phyloP scores from a whole-genome alignment of 73 alveolate genomes.

The Tetrahymena malaccensis region DNA sequence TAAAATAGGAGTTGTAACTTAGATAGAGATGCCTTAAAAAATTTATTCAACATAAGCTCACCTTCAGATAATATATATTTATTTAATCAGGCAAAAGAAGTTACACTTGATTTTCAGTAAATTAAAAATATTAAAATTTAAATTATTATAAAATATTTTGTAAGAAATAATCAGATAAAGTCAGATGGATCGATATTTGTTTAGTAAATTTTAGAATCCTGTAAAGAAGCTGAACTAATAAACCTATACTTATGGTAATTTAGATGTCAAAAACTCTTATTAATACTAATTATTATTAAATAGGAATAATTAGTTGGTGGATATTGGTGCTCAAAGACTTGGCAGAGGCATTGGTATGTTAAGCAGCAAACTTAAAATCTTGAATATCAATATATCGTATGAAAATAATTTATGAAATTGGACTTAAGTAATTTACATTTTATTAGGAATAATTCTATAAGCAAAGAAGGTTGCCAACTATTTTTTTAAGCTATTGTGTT shows the following conservation, averaged over 20 bases:
- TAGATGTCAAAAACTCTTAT: not conserved
- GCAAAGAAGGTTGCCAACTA: not conserved
- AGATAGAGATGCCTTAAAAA: not conserved
- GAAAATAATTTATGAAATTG: too few relatives aligned
- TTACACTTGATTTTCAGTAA: not conserved
- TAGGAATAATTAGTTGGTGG: not conserved
- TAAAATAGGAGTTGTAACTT: not conserved
- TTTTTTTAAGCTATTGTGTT: not conserved
- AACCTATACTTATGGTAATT: not conserved
- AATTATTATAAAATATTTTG: not conserved
- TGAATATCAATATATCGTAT: not conserved
- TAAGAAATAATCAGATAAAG: not conserved
- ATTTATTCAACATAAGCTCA: not conserved
- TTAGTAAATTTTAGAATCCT: not conserved
- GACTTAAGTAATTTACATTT: too few relatives aligned
- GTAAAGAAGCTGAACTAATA: not conserved
- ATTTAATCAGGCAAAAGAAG: not conserved
- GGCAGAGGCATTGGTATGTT: not conserved
- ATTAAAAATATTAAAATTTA: not conserved
- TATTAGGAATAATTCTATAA: not conserved
- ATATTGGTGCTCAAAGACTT: not conserved
- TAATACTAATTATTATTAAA: not conserved
- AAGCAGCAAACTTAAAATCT: not conserved
- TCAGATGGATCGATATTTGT: not conserved
- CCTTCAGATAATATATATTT: not conserved